phyloP scores from a whole-genome alignment of 2,329 filamentous ascomycete genomes.

The Verticillium nonalfalfae region DNA sequence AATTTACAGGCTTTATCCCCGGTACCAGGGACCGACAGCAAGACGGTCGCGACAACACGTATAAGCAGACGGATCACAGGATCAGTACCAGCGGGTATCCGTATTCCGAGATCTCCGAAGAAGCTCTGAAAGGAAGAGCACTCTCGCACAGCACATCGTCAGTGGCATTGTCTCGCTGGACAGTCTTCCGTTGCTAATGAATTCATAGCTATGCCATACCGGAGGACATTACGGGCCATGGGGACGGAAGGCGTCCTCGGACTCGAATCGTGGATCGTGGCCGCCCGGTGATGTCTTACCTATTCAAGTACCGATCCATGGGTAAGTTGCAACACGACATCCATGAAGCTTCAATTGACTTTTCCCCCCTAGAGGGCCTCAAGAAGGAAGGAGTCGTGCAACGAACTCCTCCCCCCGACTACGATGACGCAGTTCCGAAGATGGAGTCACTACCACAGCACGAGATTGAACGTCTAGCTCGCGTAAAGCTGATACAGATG shows the following conservation, averaged over 20 bases:
- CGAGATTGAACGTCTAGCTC: constrained; percentile 20
- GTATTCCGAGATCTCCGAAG: constrained; percentile 19
- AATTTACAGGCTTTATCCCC: neutral
- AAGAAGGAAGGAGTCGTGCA: constrained; percentile 22
- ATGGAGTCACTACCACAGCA: constrained; percentile 14
- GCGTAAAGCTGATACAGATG: constrained; percentile 20
- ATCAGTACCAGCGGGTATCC: neutral
- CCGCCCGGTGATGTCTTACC: constrained; percentile 18
- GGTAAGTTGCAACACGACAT: constrained; percentile 4
- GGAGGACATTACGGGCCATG: neutral
- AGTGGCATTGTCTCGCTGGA: neutral
- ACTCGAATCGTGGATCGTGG: constrained; percentile 6
- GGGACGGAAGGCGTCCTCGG: neutral
- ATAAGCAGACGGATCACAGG: neutral
- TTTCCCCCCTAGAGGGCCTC: constrained; percentile 17
- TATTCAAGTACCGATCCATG: constrained; percentile 24
- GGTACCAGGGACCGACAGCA: neutral
- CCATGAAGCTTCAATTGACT: neutral
- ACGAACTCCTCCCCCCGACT: constrained; percentile 13
- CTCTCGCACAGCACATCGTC: constrained; percentile 25
- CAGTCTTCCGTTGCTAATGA: neutral
- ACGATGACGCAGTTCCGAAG: constrained; percentile 7
- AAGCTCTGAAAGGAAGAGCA: constrained; percentile 24
- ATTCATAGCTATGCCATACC: neutral
- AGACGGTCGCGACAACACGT: neutral